phyloP scores from a whole-genome alignment of 352 stramenopile species.

The Globisporangium iwayamae region DNA sequence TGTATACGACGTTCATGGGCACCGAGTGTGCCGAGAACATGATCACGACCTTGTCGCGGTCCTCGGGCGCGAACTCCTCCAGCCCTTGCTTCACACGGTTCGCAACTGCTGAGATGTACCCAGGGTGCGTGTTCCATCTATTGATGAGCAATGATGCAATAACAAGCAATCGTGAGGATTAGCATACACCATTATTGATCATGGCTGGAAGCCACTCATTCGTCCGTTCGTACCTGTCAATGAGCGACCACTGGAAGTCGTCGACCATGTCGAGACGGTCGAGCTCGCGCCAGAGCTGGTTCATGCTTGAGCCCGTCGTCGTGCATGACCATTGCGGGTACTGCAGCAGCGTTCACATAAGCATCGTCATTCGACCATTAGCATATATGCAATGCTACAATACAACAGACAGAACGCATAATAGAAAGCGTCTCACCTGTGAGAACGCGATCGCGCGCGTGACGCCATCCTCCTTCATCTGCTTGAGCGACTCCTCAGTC shows the following conservation, averaged over 20 bases:
- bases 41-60: slow-evolving; percentile 87
- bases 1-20: slow-evolving; percentile 89
- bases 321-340: slow-evolving; percentile 99
- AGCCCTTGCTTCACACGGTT: slow-evolving; percentile 92
- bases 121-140: slow-evolving; percentile 94
- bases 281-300: slow-evolving; percentile 84
- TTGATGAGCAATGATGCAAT: slow-evolving; percentile 23
- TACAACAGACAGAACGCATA: background rate
- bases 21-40: slow-evolving; percentile 90
- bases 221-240: slow-evolving; percentile 35
- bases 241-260: slow-evolving; percentile 81
- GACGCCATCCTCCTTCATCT: slow-evolving; percentile 94
- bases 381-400: background rate
- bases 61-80: slow-evolving; percentile 86
- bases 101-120: slow-evolving; percentile 93
- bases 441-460: slow-evolving; percentile 97
- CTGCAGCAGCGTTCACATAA: slow-evolving; percentile 12
- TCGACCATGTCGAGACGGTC: slow-evolving; percentile 86
- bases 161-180: background rate
- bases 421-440: slow-evolving; percentile 34
- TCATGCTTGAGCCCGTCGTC: slow-evolving; percentile 95
- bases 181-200: background rate
- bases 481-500: slow-evolving; percentile 94
- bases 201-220: background rate
- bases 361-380: background rate